A percentile compares a stretch with the other conserved stretches of the same genome.
phyloP scores from a whole-genome alignment of 306 rosid genomes.

The Lotus japonicus region DNA sequence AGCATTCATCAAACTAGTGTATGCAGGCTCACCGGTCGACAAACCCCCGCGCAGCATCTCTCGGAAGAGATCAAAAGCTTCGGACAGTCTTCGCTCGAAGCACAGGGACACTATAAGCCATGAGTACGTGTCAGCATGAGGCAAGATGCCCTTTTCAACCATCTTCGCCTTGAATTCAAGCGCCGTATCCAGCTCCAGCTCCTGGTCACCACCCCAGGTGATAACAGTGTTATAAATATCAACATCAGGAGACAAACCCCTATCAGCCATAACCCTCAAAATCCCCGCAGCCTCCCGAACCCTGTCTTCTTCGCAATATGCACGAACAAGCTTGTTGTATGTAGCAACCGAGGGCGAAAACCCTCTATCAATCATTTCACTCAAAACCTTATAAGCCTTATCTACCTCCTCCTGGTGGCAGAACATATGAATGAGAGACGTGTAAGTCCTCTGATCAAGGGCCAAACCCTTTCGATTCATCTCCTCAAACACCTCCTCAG shows the following conservation, averaged over 20 bases:
- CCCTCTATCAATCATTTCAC: conserved; percentile 63
- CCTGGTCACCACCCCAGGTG: no score
- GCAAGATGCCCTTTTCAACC: conserved; percentile 59
- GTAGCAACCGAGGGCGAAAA: conserved; percentile 73
- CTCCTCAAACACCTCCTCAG: conserved; percentile 47
- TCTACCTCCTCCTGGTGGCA: conserved; percentile 55
- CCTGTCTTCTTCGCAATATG: conserved; percentile 59
- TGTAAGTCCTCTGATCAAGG: conserved; percentile 66
- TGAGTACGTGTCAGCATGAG: conserved; percentile 64
- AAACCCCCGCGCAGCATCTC: conserved; percentile 66
- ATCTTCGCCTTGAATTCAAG: conserved; percentile 63
- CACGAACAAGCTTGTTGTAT: conserved; percentile 67
- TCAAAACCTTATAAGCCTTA: conserved; percentile 59
- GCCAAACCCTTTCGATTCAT: conserved; percentile 52
- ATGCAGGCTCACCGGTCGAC: conserved; percentile 61
- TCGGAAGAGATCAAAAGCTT: conserved; percentile 64
- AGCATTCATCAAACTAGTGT: conserved; percentile 81
- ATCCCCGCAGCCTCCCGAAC: conserved; percentile 57
- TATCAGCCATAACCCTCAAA: conserved; percentile 49
- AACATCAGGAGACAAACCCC: no score
- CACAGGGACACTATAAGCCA: conserved; percentile 78
- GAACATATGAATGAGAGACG: conserved; percentile 72
- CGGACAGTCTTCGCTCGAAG: conserved; percentile 45
- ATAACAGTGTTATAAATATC: conserved; percentile 84
- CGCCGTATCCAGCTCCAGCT: conserved; percentile 54